Evolutionary conservation across 1,284 basidiomycete genomes (phyloP).

Genomic region (Pholiota adiposa): DNA sequence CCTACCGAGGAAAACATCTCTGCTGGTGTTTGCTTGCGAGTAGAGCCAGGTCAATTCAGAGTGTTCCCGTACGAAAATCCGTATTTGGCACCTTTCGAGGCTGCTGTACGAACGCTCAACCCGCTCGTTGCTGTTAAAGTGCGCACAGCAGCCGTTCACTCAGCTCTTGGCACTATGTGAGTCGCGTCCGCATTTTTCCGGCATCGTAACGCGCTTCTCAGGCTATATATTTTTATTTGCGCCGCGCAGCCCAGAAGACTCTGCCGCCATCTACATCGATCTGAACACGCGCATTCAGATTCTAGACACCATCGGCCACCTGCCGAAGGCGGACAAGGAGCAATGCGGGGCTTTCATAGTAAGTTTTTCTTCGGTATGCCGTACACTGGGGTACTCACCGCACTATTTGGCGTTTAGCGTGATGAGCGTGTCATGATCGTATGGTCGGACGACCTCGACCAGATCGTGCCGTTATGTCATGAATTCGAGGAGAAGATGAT

Average conservation of each 20-base stretch:
- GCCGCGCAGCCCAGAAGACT: constrained; percentile 49
- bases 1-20: constrained; percentile 73
- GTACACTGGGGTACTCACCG: constrained; percentile 8
- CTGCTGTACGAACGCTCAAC: constrained; percentile 71
- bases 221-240: constrained; percentile 2
- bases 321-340: constrained; percentile 77
- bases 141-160: constrained; percentile 80
- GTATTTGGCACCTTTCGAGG: constrained; percentile 69
- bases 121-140: constrained; percentile 83
- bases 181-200: constrained; percentile 32
- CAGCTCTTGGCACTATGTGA: constrained; percentile 70
- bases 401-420: constrained; percentile 44
- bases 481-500: constrained; percentile 82
- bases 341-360: constrained; percentile 86
- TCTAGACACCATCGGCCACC: constrained; percentile 60
- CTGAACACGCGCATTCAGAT: constrained; percentile 67
- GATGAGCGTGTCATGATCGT: constrained; percentile 75
- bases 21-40: constrained; percentile 70
- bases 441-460: constrained; percentile 79
- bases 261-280: constrained; percentile 60
- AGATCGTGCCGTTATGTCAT: constrained; percentile 63
- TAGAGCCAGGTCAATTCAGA: constrained; percentile 64
- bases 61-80: constrained; percentile 73
- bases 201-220: not conserved
- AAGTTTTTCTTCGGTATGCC: constrained; percentile 27